Percentiles rank a stretch among this genome's conserved stretches.
Evolutionary conservation across 441 rosid species (phyloP).

Genomic region (Dalechampia spathulata): DNA sequence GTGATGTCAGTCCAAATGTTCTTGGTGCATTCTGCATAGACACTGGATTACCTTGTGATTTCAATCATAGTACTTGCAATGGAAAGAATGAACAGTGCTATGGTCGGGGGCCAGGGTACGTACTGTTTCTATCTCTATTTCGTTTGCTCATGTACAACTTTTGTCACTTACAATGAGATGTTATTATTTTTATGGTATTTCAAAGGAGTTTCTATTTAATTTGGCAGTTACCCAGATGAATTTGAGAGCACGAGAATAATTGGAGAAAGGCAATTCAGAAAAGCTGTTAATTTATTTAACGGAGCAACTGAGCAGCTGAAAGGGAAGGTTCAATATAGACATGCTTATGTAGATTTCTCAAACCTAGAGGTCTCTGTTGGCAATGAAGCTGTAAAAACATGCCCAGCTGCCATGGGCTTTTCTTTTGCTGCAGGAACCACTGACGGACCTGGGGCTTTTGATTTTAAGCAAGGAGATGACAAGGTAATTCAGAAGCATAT

Average conservation of each 20-base stretch:
- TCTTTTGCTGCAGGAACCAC: slow-evolving; percentile 97
- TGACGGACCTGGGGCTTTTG: slow-evolving; percentile 97
- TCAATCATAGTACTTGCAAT: slow-evolving; percentile 89
- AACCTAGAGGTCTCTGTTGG: slow-evolving; percentile 62
- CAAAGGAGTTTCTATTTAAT: background rate
- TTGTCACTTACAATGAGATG: background rate
- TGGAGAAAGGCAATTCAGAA: slow-evolving; percentile 81
- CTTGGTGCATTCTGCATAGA: slow-evolving; percentile 86
- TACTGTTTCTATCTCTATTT: slow-evolving; percentile 1
- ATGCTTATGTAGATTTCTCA: slow-evolving; percentile 71
- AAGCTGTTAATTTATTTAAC: slow-evolving; percentile 66
- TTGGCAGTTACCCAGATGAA: slow-evolving; percentile 80
- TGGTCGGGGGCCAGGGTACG: slow-evolving; percentile 95
- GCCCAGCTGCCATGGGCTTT: slow-evolving; percentile 97
- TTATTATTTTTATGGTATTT: background rate
- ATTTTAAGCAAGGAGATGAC: slow-evolving; percentile 93
- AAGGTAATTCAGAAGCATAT: slow-evolving; percentile 31
- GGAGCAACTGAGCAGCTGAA: slow-evolving; percentile 61
- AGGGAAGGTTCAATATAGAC: slow-evolving; percentile 71
- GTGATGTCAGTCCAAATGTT: slow-evolving; percentile 94
- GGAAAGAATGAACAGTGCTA: slow-evolving; percentile 86
- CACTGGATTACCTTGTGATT: slow-evolving; percentile 87
- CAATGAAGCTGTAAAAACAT: slow-evolving; percentile 58
- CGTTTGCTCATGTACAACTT: background rate
- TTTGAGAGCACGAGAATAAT: slow-evolving; percentile 84